phyloP scores from a whole-genome alignment of 1,284 basidiomycete species.

The Trichosporon inkin region DNA sequence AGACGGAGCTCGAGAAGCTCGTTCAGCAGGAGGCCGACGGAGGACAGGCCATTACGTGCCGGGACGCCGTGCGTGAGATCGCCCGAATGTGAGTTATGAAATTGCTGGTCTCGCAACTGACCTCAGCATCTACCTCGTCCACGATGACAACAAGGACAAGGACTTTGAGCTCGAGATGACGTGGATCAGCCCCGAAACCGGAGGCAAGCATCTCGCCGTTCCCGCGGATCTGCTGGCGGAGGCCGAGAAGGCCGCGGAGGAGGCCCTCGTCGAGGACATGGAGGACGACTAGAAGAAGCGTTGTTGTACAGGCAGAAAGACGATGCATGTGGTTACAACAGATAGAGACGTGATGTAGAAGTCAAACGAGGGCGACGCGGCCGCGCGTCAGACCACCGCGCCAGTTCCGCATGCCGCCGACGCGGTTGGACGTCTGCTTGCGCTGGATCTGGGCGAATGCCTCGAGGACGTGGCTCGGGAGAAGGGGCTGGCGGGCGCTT shows the following conservation, averaged over 20 bases:
- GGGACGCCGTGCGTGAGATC: conserved; percentile 87
- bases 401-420: conserved; percentile 81
- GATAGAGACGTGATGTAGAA: neutral
- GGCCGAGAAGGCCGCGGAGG: conserved; percentile 85
- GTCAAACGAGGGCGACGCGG: conserved; percentile 70
- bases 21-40: conserved; percentile 32
- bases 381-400: conserved; percentile 74
- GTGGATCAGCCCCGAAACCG: conserved; percentile 87
- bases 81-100: conserved; percentile 74
- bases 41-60: conserved; percentile 53
- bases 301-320: conserved; percentile 2
- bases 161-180: conserved; percentile 98
- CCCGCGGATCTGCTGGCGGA: conserved; percentile 79
- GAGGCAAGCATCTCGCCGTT: conserved; percentile 72
- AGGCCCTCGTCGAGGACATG: conserved; percentile 76
- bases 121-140: conserved; percentile 87
- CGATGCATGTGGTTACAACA: conserved; percentile 10
- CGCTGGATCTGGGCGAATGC: conserved; percentile 82
- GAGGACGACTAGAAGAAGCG: conserved; percentile 56
- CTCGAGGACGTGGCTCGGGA: conserved; percentile 79
- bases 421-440: conserved; percentile 70
- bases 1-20: conserved; percentile 97
- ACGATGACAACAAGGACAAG: conserved; percentile 80
- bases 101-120: neutral
- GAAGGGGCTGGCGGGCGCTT: conserved; percentile 68